Evolutionary conservation across 768 basidiomycete species (phyloP).

Genomic region (Tubosaeta brunneosetosa): DNA sequence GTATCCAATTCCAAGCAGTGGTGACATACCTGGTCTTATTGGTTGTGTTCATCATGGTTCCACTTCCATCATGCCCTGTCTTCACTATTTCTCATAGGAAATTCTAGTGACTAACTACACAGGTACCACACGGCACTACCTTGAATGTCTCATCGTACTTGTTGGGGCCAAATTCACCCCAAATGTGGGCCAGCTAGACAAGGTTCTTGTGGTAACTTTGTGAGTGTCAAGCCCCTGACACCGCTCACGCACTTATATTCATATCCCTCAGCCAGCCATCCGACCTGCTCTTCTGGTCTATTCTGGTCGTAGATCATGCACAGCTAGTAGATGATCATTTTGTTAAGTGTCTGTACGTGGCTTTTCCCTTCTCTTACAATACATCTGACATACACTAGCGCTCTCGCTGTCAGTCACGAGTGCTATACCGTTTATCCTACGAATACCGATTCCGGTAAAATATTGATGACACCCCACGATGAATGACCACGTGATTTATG

Average conservation of each 20-base stretch:
- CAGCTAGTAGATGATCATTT: too few species aligned
- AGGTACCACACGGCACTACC: conserved; percentile 80
- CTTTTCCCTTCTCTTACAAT: background rate
- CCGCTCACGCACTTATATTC: too few species aligned
- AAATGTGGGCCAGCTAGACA: conserved; percentile 73
- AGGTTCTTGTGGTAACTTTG: conserved; percentile 42
- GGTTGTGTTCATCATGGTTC: conserved; percentile 47
- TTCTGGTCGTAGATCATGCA: too few species aligned
- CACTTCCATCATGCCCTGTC: background rate
- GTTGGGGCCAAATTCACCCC: conserved; percentile 82
- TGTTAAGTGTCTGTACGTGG: too few species aligned
- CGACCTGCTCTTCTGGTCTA: too few species aligned
- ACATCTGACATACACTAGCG: conserved; percentile 19
- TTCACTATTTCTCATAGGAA: conserved; percentile 38
- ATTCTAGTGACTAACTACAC: conserved; percentile 89
- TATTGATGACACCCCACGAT: conserved; percentile 27
- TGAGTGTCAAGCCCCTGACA: too few species aligned
- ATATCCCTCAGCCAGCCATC: too few species aligned
- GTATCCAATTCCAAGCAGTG: conserved; percentile 69
- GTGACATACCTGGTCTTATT: conserved; percentile 23
- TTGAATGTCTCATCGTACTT: conserved; percentile 72
- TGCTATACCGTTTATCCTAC: conserved; percentile 69
- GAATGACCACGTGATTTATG: too few species aligned
- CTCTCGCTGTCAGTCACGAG: conserved; percentile 57
- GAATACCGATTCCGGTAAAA: conserved; percentile 56